These are phyloP conservation scores for Meira miltonrushii DNA, from an alignment of 1,284 basidiomycete genomes.

Conservation along the genomic window DNA sequence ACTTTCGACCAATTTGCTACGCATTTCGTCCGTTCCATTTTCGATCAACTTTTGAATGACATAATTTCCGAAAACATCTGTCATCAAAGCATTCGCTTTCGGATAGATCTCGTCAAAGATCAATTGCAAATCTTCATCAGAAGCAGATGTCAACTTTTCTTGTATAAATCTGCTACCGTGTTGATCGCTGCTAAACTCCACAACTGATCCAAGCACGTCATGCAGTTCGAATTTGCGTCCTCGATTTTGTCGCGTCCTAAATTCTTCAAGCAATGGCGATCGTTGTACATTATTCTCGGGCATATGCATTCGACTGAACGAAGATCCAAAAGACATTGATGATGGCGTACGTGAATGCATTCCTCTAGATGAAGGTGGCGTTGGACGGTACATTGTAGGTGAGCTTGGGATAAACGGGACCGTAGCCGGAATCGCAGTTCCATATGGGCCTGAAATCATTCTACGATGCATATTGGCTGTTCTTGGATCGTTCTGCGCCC, in stretches of 20 bases:
- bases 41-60: constrained; percentile 95
- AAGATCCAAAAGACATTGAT: not conserved
- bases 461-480: constrained; percentile 25
- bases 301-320: not conserved
- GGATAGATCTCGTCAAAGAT: constrained; percentile 92
- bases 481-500: no score
- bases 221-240: constrained; percentile 53
- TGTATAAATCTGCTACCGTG: constrained; percentile 66
- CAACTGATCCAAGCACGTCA: constrained; percentile 80
- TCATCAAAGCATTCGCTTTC: constrained; percentile 72
- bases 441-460: constrained; percentile 22
- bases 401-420: no score
- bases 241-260: constrained; percentile 24
- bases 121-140: constrained; percentile 58
- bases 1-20: constrained; percentile 64
- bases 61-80: constrained; percentile 93
- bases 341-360: constrained; percentile 7
- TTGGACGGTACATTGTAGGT: no score
- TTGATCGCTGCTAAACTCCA: constrained; percentile 91
- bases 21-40: constrained; percentile 66
- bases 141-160: constrained; percentile 58
- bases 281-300: not conserved
- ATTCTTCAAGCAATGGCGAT: constrained; percentile 37
- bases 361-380: not conserved
- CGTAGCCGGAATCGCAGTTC: no score